Evolutionary conservation across 805 yeast genomes (phyloP).

Genomic region (Henningerozyma blattae): DNA sequence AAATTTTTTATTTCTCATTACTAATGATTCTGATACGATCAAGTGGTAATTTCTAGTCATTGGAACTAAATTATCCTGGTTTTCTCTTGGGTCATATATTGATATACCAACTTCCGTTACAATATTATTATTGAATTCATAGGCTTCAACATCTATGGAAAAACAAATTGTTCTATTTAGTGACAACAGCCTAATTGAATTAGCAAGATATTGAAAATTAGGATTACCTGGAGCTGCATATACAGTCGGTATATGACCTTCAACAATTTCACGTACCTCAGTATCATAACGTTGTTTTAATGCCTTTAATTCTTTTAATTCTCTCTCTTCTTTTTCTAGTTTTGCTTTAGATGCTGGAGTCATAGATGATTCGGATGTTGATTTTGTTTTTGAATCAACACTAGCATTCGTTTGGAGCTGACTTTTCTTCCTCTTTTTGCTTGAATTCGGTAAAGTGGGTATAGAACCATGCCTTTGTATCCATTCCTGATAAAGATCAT

Average conservation of each 20-base stretch:
- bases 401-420: not conserved
- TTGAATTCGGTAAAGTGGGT: constrained; percentile 1
- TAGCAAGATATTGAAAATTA: constrained; percentile 11
- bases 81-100: constrained; percentile 41
- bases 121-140: constrained; percentile 30
- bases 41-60: constrained; percentile 30
- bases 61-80: constrained; percentile 28
- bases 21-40: constrained; percentile 31
- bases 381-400: not conserved
- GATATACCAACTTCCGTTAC: constrained; percentile 48
- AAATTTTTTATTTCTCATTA: constrained; percentile 36
- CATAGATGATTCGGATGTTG: not conserved
- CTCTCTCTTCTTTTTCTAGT: constrained; percentile 2
- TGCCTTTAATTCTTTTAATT: not conserved
- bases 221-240: constrained; percentile 10
- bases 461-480: constrained; percentile 5
- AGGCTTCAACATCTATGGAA: constrained; percentile 46
- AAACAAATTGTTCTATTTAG: constrained; percentile 25
- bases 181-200: constrained; percentile 10
- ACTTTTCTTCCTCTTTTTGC: not conserved
- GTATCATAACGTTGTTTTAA: constrained; percentile 5
- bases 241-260: constrained; percentile 15
- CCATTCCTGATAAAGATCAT: not conserved
- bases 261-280: constrained; percentile 7
- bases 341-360: too few species aligned